These are phyloP conservation scores for Thelonectria olida DNA, from an alignment of 2,329 filamentous ascomycete species.

Conservation along the genomic window DNA sequence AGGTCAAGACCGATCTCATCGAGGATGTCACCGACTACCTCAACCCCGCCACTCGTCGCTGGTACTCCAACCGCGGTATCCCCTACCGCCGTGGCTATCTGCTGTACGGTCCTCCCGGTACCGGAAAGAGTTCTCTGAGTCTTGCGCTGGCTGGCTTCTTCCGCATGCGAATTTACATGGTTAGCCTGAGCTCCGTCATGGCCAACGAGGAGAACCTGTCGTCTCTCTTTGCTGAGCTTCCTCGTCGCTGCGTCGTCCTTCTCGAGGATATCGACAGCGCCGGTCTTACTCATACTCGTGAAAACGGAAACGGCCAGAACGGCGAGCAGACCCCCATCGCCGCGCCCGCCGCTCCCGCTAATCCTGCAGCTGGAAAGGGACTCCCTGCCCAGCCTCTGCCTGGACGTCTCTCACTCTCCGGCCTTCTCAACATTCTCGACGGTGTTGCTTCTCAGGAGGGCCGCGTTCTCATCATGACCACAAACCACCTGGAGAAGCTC, in stretches of 20 bases:
- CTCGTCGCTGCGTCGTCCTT: constrained; percentile 75
- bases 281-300: constrained; percentile 70
- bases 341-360: constrained; percentile 15
- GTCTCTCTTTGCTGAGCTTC: constrained; percentile 72
- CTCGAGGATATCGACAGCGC: constrained; percentile 82
- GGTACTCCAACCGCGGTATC: constrained; percentile 86
- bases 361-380: constrained; percentile 3
- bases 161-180: constrained; percentile 76
- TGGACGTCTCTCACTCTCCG: constrained; percentile 72
- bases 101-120: constrained; percentile 82
- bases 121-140: constrained; percentile 79
- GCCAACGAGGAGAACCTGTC: constrained; percentile 73
- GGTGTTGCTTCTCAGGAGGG: constrained; percentile 73
- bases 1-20: constrained; percentile 67
- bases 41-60: constrained; percentile 70
- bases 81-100: constrained; percentile 88
- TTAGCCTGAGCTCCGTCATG: constrained; percentile 70
- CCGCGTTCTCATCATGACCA: constrained; percentile 72
- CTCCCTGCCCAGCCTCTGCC: constrained; percentile 16
- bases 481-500: constrained; percentile 70
- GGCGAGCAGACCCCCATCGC: constrained; percentile 34
- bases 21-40: constrained; percentile 72
- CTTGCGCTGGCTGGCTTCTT: constrained; percentile 77
- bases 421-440: constrained; percentile 83
- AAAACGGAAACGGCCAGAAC: constrained; percentile 43